A percentile compares a stretch with the other conserved stretches of the same genome.
Evolutionary conservation across 768 basidiomycete genomes (phyloP).

Genomic region (Suillus luteus): DNA sequence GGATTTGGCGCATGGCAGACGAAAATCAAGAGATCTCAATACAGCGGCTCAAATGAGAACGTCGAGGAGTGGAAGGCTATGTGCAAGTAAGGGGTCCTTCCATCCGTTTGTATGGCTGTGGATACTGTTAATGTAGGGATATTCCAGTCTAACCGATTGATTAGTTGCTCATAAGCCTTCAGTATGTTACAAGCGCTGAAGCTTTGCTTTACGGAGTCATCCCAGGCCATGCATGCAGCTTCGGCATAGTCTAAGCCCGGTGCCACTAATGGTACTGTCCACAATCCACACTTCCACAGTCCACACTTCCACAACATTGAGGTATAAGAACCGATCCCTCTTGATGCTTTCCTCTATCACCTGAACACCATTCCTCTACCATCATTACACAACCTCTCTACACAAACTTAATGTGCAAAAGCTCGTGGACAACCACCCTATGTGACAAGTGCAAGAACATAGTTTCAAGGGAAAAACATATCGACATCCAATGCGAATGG

Average conservation of each 20-base stretch:
- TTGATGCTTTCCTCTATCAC: not conserved
- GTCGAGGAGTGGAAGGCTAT: no score
- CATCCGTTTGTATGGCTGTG: no score
- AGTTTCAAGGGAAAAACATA: not conserved
- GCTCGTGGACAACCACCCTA: conserved; percentile 38
- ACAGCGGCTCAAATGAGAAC: no score
- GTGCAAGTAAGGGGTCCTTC: no score
- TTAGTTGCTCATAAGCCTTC: no score
- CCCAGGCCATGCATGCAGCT: not conserved
- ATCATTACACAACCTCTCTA: not conserved
- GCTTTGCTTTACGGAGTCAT: not conserved
- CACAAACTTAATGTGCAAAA: conserved; percentile 57
- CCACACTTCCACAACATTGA: no score
- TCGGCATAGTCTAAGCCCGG: not conserved
- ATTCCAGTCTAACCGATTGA: no score
- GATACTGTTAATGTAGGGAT: no score
- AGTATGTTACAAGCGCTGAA: not conserved
- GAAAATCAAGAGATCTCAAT: no score
- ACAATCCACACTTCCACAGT: not conserved
- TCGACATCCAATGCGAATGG: not conserved
- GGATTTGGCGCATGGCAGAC: no score
- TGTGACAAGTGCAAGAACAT: not conserved
- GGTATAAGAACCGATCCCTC: not conserved
- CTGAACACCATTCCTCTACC: conserved; percentile 19
- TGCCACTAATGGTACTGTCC: not conserved